Base-by-base conservation (phyloP, 495 filamentous ascomycete species). In the Annulohypoxylon stygium region DNA sequence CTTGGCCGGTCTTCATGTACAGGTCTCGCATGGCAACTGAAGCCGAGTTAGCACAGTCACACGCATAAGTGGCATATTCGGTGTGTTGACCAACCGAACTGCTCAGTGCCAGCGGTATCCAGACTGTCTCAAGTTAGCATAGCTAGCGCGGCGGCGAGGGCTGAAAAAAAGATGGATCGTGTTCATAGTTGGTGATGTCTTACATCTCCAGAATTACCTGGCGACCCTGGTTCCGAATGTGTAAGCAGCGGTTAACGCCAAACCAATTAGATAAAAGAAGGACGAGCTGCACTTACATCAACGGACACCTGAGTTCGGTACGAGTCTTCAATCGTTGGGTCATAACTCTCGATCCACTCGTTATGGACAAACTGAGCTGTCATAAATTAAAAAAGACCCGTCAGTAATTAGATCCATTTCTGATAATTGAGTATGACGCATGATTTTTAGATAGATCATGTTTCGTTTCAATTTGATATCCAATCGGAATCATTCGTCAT, bases 341-440 rank as follows among this genome's bases (percentile, higher is more conserved):
- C 96, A 83, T 99, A 99, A 80, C 92, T 95, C 82, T 99, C 96
- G 78, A 99, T 97, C 94, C 97, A 99, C 51, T 97, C 93, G 86
- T 98, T 97, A 80, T 98, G 96, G 18, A 98, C 96, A 81, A 99
- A 99, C 88, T 99, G 96, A 71, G 96, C 96, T 97, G 82, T 76
- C 67, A 65, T 54, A 57, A 59, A 64, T 60, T 76, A 73, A 68
- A 71, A 69, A 71, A 72, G 48, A 48, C 45, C 23, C 37, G 73
- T 75, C 59, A 69, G 70, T 65, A 60, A 63, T 77, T 65, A 76
- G 71, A 65, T 41, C 43, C 43, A 47, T 47, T 18, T 67, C 51
- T 30, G 59, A 36, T 23, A 48, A 61, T 55, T 64, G 43, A 63
- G 16, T 36, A 69, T 67, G 67, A 57, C 20, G 68, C 37, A 64